Conservation (phyloP, 805 yeast species). For the Metschnikowia matae region DNA sequence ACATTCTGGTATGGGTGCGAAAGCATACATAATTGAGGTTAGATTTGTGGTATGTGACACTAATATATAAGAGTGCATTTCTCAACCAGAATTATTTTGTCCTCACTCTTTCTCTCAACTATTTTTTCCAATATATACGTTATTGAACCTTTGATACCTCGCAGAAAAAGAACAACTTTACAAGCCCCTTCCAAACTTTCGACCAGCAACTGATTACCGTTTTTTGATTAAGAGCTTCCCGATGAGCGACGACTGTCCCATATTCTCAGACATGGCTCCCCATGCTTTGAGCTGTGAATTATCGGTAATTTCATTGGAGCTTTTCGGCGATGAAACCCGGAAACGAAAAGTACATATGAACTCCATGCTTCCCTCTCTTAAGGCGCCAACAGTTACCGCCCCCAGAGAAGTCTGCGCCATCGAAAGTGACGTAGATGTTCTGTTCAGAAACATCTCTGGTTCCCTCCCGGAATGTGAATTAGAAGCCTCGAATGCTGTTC, state of each 20-base stretch:
- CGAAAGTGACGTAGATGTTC: no score
- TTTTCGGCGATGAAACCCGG: neutral
- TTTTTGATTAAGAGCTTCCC: neutral
- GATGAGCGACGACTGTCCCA: neutral
- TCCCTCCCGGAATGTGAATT: neutral
- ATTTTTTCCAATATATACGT: neutral
- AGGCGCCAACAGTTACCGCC: neutral
- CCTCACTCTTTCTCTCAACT: neutral
- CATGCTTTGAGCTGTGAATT: no score
- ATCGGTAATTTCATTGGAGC: neutral
- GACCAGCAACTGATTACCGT: neutral
- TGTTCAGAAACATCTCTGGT: neutral
- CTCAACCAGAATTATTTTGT: neutral
- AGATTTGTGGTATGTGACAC: no score
- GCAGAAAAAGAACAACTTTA: neutral
- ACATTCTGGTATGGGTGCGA: no score
- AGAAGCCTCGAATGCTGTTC: neutral
- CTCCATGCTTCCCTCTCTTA: neutral
- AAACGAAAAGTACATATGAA: neutral
- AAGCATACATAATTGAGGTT: no score
- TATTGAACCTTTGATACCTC: neutral
- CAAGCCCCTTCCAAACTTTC: neutral
- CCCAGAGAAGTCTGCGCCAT: neutral
- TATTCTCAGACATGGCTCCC: neutral
- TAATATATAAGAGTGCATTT: no score